These are phyloP conservation scores for Craterostigma plantagineum DNA, from an alignment of 257 asterid species.

Conservation along the genomic window DNA sequence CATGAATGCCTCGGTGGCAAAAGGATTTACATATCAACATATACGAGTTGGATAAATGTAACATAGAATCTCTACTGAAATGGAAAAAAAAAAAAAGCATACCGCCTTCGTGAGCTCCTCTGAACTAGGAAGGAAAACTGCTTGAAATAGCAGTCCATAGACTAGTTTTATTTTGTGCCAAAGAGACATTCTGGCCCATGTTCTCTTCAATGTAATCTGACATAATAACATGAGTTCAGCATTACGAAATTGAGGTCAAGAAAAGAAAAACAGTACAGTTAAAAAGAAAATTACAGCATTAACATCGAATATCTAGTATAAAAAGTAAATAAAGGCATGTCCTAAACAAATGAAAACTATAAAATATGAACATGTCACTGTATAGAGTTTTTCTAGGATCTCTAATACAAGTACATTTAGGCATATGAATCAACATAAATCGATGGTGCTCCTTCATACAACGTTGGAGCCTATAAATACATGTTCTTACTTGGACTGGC, in stretches of 20 bases:
- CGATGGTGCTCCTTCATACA: too few species aligned
- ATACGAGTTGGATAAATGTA: too few species aligned
- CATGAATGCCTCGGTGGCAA: too few species aligned
- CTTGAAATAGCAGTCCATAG: conserved; percentile 61
- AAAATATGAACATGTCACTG: too few species aligned
- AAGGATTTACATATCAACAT: too few species aligned
- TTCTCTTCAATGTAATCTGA: conserved; percentile 68
- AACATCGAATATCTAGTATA: too few species aligned
- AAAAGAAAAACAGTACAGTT: background rate
- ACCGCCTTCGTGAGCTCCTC: conserved; percentile 58
- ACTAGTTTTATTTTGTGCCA: conserved; percentile 79
- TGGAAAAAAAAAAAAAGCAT: conserved; percentile 10
- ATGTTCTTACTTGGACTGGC: conserved; percentile 56
- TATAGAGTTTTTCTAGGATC: too few species aligned
- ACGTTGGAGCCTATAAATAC: background rate
- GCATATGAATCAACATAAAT: too few species aligned
- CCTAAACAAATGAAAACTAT: too few species aligned
- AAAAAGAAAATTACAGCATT: background rate
- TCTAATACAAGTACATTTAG: too few species aligned
- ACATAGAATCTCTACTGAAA: background rate
- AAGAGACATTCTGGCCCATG: conserved; percentile 85
- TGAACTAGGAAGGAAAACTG: conserved; percentile 62
- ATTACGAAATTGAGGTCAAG: conserved; percentile 3
- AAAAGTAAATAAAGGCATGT: too few species aligned
- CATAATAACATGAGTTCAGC: conserved; percentile 4